A percentile compares a stretch with the other conserved stretches of the same genome.
phyloP scores from a whole-genome alignment of 768 basidiomycete genomes.

The Tulasnella sp. region DNA sequence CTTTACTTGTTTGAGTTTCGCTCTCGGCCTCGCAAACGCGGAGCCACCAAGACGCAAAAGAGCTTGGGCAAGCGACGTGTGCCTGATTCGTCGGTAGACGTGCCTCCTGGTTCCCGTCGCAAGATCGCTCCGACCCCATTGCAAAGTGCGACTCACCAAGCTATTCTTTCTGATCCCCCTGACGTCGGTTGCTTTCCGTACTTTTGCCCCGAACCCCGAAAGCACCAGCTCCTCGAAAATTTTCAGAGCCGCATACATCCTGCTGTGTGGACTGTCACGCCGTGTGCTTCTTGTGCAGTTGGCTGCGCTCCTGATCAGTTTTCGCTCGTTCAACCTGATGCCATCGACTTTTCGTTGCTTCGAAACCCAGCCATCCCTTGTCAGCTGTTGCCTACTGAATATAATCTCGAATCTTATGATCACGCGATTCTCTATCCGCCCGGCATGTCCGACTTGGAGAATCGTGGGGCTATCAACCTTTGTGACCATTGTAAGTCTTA shows the following conservation, averaged over 20 bases:
- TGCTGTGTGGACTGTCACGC: neutral
- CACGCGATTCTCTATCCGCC: neutral
- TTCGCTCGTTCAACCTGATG: neutral
- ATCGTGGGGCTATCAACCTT: neutral
- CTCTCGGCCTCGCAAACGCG: no score
- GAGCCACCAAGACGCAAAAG: no score
- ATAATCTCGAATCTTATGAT: neutral
- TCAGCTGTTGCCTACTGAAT: neutral
- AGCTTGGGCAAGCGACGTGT: no score
- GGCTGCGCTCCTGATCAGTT: neutral
- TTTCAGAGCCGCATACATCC: neutral
- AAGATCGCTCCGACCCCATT: no score
- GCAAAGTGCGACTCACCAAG: no score
- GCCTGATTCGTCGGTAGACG: no score
- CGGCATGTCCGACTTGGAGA: neutral
- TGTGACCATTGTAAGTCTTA: neutral
- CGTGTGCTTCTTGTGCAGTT: neutral
- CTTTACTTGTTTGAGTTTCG: no score
- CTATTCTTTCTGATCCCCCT: no score
- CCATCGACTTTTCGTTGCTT: neutral
- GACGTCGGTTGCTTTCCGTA: neutral
- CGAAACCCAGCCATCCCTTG: neutral
- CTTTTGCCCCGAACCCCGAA: neutral
- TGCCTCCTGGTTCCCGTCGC: no score
- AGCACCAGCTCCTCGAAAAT: neutral